Evolutionary conservation across 2,329 filamentous ascomycete genomes (phyloP).

Genomic region (Dothideomycetes sp.): DNA sequence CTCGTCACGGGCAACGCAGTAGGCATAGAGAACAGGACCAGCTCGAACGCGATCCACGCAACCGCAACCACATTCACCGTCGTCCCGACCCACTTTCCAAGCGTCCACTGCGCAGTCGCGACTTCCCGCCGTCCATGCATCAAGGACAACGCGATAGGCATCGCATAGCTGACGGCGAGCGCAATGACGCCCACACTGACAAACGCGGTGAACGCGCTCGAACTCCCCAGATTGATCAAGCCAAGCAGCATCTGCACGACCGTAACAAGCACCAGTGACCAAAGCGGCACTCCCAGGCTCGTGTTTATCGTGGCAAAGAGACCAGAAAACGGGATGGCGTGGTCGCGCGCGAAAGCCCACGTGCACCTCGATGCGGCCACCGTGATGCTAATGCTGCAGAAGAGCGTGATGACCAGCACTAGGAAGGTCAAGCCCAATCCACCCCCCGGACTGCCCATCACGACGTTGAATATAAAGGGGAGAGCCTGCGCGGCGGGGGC

Average conservation of each 20-base stretch:
- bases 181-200: conserved; percentile 46
- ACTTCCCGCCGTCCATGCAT: conserved; percentile 25
- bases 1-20: conserved; percentile 41
- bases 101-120: conserved; percentile 12
- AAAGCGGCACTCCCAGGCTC: conserved; percentile 28
- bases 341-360: conserved; percentile 36
- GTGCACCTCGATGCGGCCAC: conserved; percentile 36
- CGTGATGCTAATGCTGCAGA: conserved; percentile 44
- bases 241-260: conserved; percentile 38
- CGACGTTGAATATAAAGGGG: conserved; percentile 38
- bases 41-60: conserved; percentile 17
- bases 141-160: conserved; percentile 44
- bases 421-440: conserved; percentile 38
- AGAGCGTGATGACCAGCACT: conserved; percentile 39
- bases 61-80: conserved; percentile 17
- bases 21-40: conserved; percentile 41
- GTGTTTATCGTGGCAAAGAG: conserved; percentile 26
- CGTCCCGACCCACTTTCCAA: conserved; percentile 9
- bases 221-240: conserved; percentile 38
- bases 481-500: conserved; percentile 38
- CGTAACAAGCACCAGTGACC: conserved; percentile 31
- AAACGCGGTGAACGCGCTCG: conserved; percentile 38
- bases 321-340: conserved; percentile 30
- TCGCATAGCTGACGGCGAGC: conserved; percentile 44
- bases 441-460: conserved; percentile 39